Conservation (phyloP, 495 filamentous ascomycete species). For the Penicillium mononematosum region DNA sequence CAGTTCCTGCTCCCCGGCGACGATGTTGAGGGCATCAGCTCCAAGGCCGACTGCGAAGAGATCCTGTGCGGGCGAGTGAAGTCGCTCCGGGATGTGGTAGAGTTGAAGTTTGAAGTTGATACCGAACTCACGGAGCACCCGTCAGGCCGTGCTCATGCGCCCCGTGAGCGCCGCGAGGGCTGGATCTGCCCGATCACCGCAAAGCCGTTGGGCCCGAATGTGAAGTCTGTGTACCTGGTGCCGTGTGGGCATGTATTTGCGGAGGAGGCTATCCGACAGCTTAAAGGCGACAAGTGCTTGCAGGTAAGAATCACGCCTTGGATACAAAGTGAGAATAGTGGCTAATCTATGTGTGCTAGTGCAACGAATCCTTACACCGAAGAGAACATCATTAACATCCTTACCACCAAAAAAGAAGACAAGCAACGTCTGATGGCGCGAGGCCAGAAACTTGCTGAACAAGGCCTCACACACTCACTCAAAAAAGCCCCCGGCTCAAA, state of each 20-base stretch:
- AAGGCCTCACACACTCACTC: slow-evolving; percentile 78
- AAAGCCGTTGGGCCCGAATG: slow-evolving; percentile 76
- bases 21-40: slow-evolving; percentile 51
- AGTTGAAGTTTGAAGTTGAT: slow-evolving; percentile 74
- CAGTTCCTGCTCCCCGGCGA: slow-evolving; percentile 71
- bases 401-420: slow-evolving; percentile 69
- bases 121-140: slow-evolving; percentile 35
- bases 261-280: slow-evolving; percentile 77
- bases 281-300: slow-evolving; percentile 61
- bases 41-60: slow-evolving; percentile 61
- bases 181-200: slow-evolving; percentile 88
- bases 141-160: slow-evolving; percentile 26
- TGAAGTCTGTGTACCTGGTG: slow-evolving; percentile 84
- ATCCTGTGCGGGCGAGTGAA: slow-evolving; percentile 71
- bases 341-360: slow-evolving; percentile 36
- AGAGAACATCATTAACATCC: slow-evolving; percentile 79
- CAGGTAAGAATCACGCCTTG: slow-evolving; percentile 42
- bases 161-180: slow-evolving; percentile 48
- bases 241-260: slow-evolving; percentile 96
- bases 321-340: neutral
- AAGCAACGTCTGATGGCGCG: slow-evolving; percentile 66
- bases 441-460: slow-evolving; percentile 60
- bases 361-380: slow-evolving; percentile 73
- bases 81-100: slow-evolving; percentile 81
- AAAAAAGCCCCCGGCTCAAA: slow-evolving; percentile 74